These are phyloP conservation scores for Neodidymelliopsis sp. DNA, from an alignment of 2,329 filamentous ascomycete genomes.

Conservation along the genomic window DNA sequence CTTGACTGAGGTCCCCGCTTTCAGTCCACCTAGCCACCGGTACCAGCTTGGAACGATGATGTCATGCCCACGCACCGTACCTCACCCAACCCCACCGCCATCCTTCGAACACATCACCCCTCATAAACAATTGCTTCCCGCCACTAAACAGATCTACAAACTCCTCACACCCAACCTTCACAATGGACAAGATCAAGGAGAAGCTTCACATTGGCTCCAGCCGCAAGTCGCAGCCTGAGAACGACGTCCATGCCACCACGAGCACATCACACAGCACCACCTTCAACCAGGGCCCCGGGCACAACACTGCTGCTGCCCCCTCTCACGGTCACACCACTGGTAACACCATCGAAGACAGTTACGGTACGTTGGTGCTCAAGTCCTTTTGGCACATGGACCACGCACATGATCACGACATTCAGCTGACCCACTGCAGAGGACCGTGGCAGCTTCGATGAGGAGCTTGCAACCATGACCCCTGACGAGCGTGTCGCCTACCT, in stretches of 20 bases:
- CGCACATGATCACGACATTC: not conserved
- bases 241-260: conserved; percentile 18
- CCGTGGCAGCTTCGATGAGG: conserved; percentile 43
- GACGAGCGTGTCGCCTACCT: conserved; percentile 46
- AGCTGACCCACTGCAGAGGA: conserved; percentile 30
- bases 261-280: conserved; percentile 19
- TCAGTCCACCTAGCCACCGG: not conserved
- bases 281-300: conserved; percentile 19
- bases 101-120: conserved; percentile 8
- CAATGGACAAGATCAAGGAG: conserved; percentile 48
- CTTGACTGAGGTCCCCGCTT: conserved; percentile 12
- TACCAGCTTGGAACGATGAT: conserved; percentile 1
- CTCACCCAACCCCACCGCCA: conserved; percentile 13
- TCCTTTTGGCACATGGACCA: no score
- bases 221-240: conserved; percentile 42
- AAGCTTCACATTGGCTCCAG: conserved; percentile 44
- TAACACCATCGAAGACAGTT: conserved; percentile 14
- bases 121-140: conserved; percentile 10
- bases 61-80: conserved; percentile 6
- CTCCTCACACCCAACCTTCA: conserved; percentile 8
- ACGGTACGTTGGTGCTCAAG: no score
- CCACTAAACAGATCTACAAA: conserved; percentile 11
- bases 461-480: conserved; percentile 43
- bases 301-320: conserved; percentile 31
- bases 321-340: conserved; percentile 14